Base-by-base conservation (phyloP, 176 grass and related monocot genomes). In the Metroxylon sagu region DNA sequence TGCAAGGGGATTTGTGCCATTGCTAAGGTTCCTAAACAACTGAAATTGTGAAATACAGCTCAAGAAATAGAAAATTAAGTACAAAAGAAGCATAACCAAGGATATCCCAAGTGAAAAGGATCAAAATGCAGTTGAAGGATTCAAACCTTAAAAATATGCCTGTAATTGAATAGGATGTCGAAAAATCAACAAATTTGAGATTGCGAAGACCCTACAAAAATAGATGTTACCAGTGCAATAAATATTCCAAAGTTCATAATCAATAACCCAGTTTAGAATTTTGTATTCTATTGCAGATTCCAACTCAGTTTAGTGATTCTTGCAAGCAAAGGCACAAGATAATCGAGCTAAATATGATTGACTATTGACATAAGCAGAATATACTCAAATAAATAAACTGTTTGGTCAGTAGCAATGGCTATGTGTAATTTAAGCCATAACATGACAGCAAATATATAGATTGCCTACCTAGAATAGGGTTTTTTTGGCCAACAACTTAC, bases 121-220 rank as follows among this genome's bases (percentile, higher is more conserved):
- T 19, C 35, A 14, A 43, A 27, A 17, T 12, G 1, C 15, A 15
- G 21, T 6, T 3, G 27, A 17, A 19, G 16, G 10, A 26, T 56
- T 25, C 54, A 71, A 50, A 71, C 68, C 68, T 71, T 60, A 71
- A 51, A 35, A 71, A 71, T 4, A 39, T 19, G 21, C 68, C 68
- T 18, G 68, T 71, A 29, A 71, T 71, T 60, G 68, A 56, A 59
- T 59, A 71, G 28, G 68, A 71, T 19, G 68, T 71, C 29, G 68
- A 71, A 50, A 71, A 71, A 51, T 71, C 68, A 58, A 71, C 68
- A 52, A 29, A 58, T 50, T 30, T 60, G 56, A 71, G 68, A 35
- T 51, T n/a, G 30, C 17, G 56, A 27, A 60, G 60, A 26, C 68
- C 68, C 68, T 71, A 12, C 43, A 30, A n/a, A 51, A 59, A 50